phyloP scores from a whole-genome alignment of 225 moss, liverwort and hornwort genomes.

The Ulota crispa region DNA sequence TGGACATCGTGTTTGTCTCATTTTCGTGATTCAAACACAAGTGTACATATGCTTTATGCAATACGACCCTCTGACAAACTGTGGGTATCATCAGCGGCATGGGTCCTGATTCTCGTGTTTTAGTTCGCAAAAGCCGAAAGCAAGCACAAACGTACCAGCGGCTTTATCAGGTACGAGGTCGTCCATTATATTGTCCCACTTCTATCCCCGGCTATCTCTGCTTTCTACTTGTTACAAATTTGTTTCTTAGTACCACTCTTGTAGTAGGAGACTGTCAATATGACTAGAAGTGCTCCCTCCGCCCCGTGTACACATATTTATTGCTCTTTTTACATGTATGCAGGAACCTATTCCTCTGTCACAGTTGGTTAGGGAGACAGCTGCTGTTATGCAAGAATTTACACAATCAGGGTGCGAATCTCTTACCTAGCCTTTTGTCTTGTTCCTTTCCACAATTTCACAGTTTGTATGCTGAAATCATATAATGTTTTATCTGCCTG shows the following conservation, averaged over 20 bases:
- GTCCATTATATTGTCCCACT: not conserved
- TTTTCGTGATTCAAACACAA: not conserved
- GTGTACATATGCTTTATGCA: not conserved
- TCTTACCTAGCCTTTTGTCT: not conserved
- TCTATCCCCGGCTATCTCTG: not conserved
- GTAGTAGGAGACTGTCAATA: not conserved
- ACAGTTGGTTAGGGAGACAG: conserved; percentile 66
- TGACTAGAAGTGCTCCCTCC: not conserved
- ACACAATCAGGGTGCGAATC: conserved; percentile 88
- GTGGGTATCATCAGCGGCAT: conserved; percentile 66
- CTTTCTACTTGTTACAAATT: not conserved
- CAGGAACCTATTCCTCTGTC: conserved; percentile 60
- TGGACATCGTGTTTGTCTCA: not conserved
- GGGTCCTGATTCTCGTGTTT: conserved; percentile 98
- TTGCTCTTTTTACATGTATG: not conserved
- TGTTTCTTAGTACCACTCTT: not conserved
- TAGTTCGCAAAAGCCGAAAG: conserved; percentile 90
- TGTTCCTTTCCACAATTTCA: not conserved
- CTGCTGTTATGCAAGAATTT: conserved; percentile 86
- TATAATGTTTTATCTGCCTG: not conserved
- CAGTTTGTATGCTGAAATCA: not conserved
- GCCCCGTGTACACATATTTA: not conserved
- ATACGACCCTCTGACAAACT: not conserved
- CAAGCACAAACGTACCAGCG: conserved; percentile 88
- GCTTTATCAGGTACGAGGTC: conserved; percentile 48